Base-by-base conservation (phyloP, 768 basidiomycete genomes). In the Paxillus rubicundulus region DNA sequence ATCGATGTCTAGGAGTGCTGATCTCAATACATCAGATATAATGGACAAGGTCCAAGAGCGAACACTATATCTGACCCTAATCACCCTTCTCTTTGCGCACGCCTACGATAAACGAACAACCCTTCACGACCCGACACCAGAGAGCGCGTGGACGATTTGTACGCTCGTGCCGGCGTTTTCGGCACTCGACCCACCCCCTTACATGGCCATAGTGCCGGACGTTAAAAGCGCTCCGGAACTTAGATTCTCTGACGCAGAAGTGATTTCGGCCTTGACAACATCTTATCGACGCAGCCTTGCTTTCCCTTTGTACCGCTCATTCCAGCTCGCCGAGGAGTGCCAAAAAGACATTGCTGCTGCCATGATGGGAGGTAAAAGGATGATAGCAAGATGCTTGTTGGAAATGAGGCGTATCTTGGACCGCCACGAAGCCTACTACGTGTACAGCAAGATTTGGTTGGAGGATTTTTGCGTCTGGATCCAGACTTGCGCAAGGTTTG, bases 381-480 rank as follows among this genome's bases (percentile, higher is more conserved):
- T 70, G 32, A 74, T 88, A 20, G 66, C 82, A 49, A 81, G 87
- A 59, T 85, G 79, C 61, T 74, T 93, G 33, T 71, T 94, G 40
- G 84, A 83, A 65, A 76, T 85, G 73, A 91, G 87, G 69, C 66
- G 75, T 37, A 82, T 90, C 44, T 69, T 94, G 56, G 89, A 91
- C 61, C 85, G 82, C 60, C 89, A 91, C 57, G 89, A 90, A 56
- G 85, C 88, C 9, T 94, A 93, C 69, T 92, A 91, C 66, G 76
- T 91, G n/a, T 93, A 91, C 67, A 85, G 81, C 68, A 90, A 89
- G 66, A 80, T 92, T 32, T 94, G 91, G 91, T 59, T 92, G 40
- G 86, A 91, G 56, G 91, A 92, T 62, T 86, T 89, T 59, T 88
- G 86, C 59, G 79, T 84, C n/a, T 92, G 91, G 91, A 73, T 80